These are phyloP conservation scores for Verticillium dahliae DNA, from an alignment of 2,329 filamentous ascomycete genomes.

Conservation along the genomic window DNA sequence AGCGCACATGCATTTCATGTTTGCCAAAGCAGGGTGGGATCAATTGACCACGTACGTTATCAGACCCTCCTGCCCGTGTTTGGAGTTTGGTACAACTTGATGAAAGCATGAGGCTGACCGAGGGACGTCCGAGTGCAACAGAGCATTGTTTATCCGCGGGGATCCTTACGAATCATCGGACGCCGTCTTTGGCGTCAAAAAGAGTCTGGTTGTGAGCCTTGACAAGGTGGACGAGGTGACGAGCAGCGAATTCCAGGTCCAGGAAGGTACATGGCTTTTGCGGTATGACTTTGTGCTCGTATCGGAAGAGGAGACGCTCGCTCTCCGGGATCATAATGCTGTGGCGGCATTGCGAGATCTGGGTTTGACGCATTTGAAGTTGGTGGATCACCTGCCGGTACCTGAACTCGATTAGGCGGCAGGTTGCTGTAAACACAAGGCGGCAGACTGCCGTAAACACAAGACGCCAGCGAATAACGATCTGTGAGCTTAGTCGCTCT, in stretches of 20 bases:
- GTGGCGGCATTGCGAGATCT: conserved; percentile 59
- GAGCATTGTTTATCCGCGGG: conserved; percentile 68
- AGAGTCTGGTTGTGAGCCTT: conserved; percentile 65
- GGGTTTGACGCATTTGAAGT: conserved; percentile 58
- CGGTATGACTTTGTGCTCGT: conserved; percentile 75
- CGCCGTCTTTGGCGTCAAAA: conserved; percentile 81
- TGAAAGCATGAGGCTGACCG: neutral
- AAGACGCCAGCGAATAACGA: neutral
- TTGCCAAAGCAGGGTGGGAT: conserved; percentile 73
- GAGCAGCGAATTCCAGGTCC: conserved; percentile 55
- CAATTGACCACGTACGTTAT: conserved; percentile 70
- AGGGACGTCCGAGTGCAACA: conserved; percentile 21
- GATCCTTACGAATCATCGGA: conserved; percentile 80
- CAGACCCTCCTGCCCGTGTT: neutral
- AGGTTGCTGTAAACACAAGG: neutral
- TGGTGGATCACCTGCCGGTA: conserved; percentile 70
- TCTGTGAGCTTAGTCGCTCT: neutral
- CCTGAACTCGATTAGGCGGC: conserved; percentile 48
- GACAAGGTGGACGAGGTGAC: conserved; percentile 43
- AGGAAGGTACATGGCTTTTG: conserved; percentile 56
- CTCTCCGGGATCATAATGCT: conserved; percentile 58
- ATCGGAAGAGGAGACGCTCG: conserved; percentile 59
- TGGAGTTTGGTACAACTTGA: neutral
- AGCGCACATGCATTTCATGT: conserved; percentile 84
- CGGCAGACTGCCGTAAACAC: too few species aligned